Base-by-base conservation (phyloP, 495 filamentous ascomycete genomes). In the Penicillium egyptiacum region DNA sequence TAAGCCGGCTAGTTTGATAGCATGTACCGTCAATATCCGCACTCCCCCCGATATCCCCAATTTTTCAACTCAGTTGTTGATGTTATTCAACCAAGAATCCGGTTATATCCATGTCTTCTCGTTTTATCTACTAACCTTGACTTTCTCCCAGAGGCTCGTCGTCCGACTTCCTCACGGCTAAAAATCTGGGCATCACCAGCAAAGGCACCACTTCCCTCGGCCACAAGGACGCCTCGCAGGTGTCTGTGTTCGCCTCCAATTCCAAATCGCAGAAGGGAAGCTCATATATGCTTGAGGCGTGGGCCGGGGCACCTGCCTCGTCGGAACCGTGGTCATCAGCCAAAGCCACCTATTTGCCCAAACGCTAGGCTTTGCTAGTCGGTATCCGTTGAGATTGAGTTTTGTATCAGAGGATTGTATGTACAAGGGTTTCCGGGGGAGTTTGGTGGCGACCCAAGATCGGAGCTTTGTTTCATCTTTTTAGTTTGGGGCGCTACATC, bases 261-360 rank as follows among this genome's bases (percentile, higher is more conserved):
- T 1, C 10, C 22, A 17, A 30, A 16, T 4, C 16, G 7, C 5
- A 17, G 10, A 23, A 35, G 9, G n/a, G 22, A 17, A 28, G 19
- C 19, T 46, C 52, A 22, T 55, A 55, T 14, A 47, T 30, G 43
- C 43, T 55, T 1, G 42, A 39, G 0, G 1, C 1, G 6, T 55
- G 30, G 30, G 5, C 8, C 5, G 20, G 37, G 1, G 33, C 31
- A 2, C 3, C n/a, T 2, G 0, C 7, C 12, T 14, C 17, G 5
- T 23, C 28, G 19, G 52, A 45, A 4, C 52, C 52, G 30, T 54
- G 52, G 52, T 33, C 52, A 17, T 35, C 52, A 4, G 20, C 14
- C 19, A 54, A 45, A n/a, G 25, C 11, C 20, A 3, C 40, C 12
- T 45, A 33, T 10, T 28, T 9, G 11, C 14, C 50, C 10, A 10